Evolutionary conservation across 192 early-diverging fungal genomes (phyloP), one percentile per base, ranked within the genome.

Genomic region (Funneliformis geosporum): DNA sequence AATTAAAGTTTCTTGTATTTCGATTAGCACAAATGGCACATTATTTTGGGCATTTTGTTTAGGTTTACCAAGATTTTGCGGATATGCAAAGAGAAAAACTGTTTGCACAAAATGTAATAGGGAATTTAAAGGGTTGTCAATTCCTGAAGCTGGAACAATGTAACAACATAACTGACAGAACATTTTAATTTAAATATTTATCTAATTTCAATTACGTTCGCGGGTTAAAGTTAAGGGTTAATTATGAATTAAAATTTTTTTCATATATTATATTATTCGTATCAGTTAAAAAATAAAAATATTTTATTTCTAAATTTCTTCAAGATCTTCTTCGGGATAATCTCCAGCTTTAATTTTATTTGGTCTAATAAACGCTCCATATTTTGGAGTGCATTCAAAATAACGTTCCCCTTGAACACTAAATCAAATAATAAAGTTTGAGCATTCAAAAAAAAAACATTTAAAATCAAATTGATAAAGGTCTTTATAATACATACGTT

Each of bases 341-440:
- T 99, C 97, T 43, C 98, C 98, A 0, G 94, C 92, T 18, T 84
- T 84, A n/a, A 99, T 93, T 79, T 93, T 92, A 78, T 94, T 93
- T 5, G 98, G 96, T 14, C 97, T 87, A 14, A 98, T 94, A 85
- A 98, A 96, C 0, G 92, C 94, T 27, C 97, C 98, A 76, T 95
- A 88, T 8, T 92, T 92, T 27, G 85, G 79, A 10, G 86, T 84
- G 79, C 92, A 94, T 4, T 85, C 82, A 80, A 99, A 99, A 78
- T 98, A 99, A 9, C 50, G 71, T 21, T 85, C 86, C 11, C 94
- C 95, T 75, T 93, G 85, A 1, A 97, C 92, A 23, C 87, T 92
- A 38, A 44, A 62, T 42, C 11, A 75, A 38, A 42, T 60, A 33
- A 40, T n/a, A 76, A 39, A 62, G 38, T 27, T 11, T 25, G 27